Evolutionary conservation across 169 alveolate genomes (phyloP), one percentile per base, ranked within the genome.

Genomic region (Eimeria mitis): DNA sequence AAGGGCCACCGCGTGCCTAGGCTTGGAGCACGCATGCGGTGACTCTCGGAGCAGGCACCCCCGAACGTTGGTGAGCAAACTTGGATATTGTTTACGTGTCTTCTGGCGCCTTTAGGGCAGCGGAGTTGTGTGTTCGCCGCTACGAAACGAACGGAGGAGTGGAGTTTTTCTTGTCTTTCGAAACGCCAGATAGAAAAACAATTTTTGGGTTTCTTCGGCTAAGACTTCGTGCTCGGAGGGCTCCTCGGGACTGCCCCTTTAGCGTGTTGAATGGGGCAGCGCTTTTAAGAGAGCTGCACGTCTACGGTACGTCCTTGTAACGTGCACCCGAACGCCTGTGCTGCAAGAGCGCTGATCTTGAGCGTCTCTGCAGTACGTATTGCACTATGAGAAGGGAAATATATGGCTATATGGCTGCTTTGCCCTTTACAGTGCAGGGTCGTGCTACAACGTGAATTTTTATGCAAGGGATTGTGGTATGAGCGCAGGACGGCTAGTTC

Each of bases 211-310:
- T 99, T 91, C 96, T 99, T 88, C 97, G 99, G 40, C 97, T 99
- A 61, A 97, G 99, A 6, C 95, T 98, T 76, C 92, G 92, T 28
- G 65, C 40, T n/a, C 59, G 65, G 40, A 37, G 92, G 61, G 25
- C 44, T 54, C 95, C 98, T 71, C 92, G 89, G 85, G 96, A 97
- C 83, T 96, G 87, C 65, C 98, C 96, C 90, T 97, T 91, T 97
- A 92, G 97, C 52, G 97, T 68, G 52, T 65, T 78, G 91, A 91
- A 95, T 34, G 97, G 97, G 14, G 97, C 99, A 37, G 99, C 99
- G 13, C 96, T 99, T 49, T 97, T 99, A 31, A 97, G 99, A 21
- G 99, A 99, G 90, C 96, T 99, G 63, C 99, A 99, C 96, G 99
- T 99, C 65, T 99, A 99, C 94, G 99, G 98, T 97, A 76, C 95